Percentiles rank a stretch among this genome's conserved stretches.
Evolutionary conservation across 306 rosid species (phyloP).

Genomic region (Corylus heterophylla): DNA sequence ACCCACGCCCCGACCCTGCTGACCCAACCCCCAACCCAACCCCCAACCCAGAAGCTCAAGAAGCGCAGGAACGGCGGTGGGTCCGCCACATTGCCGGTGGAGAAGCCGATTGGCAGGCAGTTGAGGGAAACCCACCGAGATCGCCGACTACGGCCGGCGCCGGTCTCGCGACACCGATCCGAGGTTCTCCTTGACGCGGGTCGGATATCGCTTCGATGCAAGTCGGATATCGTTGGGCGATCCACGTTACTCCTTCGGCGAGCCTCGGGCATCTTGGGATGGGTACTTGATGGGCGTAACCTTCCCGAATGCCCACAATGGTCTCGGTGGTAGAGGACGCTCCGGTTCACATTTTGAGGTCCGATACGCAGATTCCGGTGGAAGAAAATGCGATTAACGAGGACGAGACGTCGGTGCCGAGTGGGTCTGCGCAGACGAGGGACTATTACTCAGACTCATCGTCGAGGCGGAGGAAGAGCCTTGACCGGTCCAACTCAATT

Average conservation of each 20-base stretch:
- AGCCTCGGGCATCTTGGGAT: slow-evolving; percentile 98
- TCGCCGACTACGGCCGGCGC: slow-evolving; percentile 95
- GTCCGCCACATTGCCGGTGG: slow-evolving; percentile 81
- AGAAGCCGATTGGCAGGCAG: slow-evolving; percentile 89
- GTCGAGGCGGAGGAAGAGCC: no score
- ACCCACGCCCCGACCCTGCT: no score
- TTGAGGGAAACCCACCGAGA: slow-evolving; percentile 97
- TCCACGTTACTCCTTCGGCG: slow-evolving; percentile 84
- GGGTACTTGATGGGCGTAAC: slow-evolving; percentile 72
- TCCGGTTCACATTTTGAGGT: slow-evolving; percentile 67
- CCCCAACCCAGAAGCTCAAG: slow-evolving; percentile 76
- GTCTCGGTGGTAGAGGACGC: slow-evolving; percentile 89
- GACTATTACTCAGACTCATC: no score
- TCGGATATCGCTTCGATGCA: no score
- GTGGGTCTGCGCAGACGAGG: no score
- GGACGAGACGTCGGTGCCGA: slow-evolving; percentile 48
- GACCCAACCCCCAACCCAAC: no score
- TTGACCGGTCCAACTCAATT: no score
- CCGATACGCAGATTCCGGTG: slow-evolving; percentile 75
- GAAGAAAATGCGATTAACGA: slow-evolving; percentile 62
- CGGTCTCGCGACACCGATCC: slow-evolving; percentile 98
- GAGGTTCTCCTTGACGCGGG: slow-evolving; percentile 78
- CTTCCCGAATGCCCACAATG: slow-evolving; percentile 88
- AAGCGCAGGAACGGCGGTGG: slow-evolving; percentile 74
- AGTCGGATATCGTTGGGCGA: slow-evolving; percentile 82